Percentiles rank a stretch among this genome's conserved stretches.
Conservation (phyloP, 768 basidiomycete species). For the Cystofilobasidium bisporidii region DNA sequence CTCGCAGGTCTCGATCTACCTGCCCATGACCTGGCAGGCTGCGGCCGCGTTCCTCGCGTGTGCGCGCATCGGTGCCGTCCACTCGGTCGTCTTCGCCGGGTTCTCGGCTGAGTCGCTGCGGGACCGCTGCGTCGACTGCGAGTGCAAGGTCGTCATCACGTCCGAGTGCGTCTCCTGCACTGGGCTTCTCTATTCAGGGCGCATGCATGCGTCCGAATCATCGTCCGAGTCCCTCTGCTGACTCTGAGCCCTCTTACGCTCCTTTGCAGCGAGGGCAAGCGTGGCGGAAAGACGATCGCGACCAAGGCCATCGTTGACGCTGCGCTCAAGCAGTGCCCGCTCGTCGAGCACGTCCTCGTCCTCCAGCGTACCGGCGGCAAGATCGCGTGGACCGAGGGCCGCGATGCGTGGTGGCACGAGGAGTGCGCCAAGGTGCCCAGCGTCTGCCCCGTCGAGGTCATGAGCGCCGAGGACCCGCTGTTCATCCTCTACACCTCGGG, state of each 20-base stretch:
- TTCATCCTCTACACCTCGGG: slow-evolving; percentile 92
- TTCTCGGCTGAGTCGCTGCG: slow-evolving; percentile 91
- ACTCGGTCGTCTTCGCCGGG: slow-evolving; percentile 95
- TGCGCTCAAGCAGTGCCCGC: slow-evolving; percentile 71
- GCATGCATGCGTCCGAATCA: no score
- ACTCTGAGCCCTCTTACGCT: background rate
- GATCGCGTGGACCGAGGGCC: slow-evolving; percentile 67
- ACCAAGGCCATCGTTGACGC: slow-evolving; percentile 82
- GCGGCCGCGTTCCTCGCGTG: slow-evolving; percentile 96
- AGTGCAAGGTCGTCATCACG: slow-evolving; percentile 82
- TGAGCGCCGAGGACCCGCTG: slow-evolving; percentile 88
- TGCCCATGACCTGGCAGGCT: slow-evolving; percentile 87
- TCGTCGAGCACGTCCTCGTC: slow-evolving; percentile 83
- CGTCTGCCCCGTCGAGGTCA: slow-evolving; percentile 79
- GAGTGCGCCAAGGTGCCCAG: slow-evolving; percentile 70
- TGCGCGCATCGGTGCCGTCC: slow-evolving; percentile 89
- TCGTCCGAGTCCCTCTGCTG: no score
- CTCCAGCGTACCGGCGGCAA: slow-evolving; percentile 74
- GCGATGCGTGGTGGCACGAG: slow-evolving; percentile 97
- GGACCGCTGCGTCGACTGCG: slow-evolving; percentile 83
- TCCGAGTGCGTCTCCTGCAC: slow-evolving; percentile 50
- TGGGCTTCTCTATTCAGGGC: background rate
- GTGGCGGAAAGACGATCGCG: slow-evolving; percentile 90
- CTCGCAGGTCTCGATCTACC: slow-evolving; percentile 66
- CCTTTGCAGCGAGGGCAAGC: slow-evolving; percentile 56